A percentile compares a stretch with the other conserved stretches of the same genome.
Evolutionary conservation across 768 basidiomycete genomes (phyloP).

Genomic region (Rhodotorula sphaerocarpa): DNA sequence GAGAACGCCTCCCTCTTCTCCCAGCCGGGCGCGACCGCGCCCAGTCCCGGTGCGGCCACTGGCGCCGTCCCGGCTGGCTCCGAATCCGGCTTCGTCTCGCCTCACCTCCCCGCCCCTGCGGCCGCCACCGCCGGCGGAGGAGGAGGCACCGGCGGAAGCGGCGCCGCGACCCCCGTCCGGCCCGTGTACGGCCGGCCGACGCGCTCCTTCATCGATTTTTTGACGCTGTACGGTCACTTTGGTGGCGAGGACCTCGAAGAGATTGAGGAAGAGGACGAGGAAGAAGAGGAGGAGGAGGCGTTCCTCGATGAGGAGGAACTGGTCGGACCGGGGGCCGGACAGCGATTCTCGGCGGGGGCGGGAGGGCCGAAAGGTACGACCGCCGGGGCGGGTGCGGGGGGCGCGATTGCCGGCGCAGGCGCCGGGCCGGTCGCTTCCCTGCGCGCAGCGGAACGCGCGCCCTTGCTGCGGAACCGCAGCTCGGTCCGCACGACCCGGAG

Average conservation of each 20-base stretch:
- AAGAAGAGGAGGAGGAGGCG: slow-evolving; percentile 52
- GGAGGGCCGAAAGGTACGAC: too few relatives aligned
- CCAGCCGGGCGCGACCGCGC: neutral
- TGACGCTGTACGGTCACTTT: slow-evolving; percentile 91
- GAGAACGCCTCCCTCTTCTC: neutral
- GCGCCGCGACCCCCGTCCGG: neutral
- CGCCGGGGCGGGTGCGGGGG: too few relatives aligned
- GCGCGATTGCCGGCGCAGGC: too few relatives aligned
- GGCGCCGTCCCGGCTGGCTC: too few relatives aligned
- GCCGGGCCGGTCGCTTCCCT: too few relatives aligned
- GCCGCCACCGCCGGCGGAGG: too few relatives aligned
- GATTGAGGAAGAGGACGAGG: slow-evolving; percentile 69
- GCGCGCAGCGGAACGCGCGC: slow-evolving; percentile 39
- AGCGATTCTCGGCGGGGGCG: too few relatives aligned
- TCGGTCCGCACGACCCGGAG: neutral
- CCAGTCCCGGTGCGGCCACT: too few relatives aligned
- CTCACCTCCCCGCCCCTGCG: too few relatives aligned
- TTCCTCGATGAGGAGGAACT: neutral
- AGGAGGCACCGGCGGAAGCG: too few relatives aligned
- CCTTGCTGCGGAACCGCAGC: slow-evolving; percentile 36
- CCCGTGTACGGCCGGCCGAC: slow-evolving; percentile 1
- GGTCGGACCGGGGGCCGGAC: slow-evolving; percentile 10
- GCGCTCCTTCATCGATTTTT: slow-evolving; percentile 49
- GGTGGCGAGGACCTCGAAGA: slow-evolving; percentile 78
- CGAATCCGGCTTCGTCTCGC: neutral